These are phyloP conservation scores for Funneliformis mosseae DNA, from an alignment of 192 early-diverging fungal genomes.

Conservation along the genomic window DNA sequence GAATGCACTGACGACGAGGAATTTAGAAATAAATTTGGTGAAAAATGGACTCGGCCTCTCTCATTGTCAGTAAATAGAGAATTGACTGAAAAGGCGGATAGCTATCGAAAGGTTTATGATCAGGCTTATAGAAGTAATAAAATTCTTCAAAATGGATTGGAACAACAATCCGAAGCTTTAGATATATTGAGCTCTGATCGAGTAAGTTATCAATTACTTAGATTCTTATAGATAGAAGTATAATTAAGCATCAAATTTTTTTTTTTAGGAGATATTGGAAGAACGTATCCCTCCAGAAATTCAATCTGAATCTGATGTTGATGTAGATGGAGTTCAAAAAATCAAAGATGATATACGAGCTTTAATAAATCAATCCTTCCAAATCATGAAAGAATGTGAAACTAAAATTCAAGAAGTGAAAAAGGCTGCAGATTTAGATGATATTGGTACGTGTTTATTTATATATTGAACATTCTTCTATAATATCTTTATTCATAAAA, in stretches of 20 bases:
- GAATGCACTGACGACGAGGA: slow-evolving; percentile 73
- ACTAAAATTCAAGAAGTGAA: slow-evolving; percentile 70
- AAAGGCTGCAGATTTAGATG: slow-evolving; percentile 69
- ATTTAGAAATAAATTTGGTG: slow-evolving; percentile 55
- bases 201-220: slow-evolving; percentile 27
- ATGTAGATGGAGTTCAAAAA: slow-evolving; percentile 33
- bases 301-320: slow-evolving; percentile 54
- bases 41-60: slow-evolving; percentile 59
- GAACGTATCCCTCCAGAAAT: slow-evolving; percentile 64
- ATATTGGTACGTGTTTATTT: slow-evolving; percentile 55
- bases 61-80: slow-evolving; percentile 56
- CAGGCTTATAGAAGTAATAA: slow-evolving; percentile 62
- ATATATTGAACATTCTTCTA: background rate
- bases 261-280: slow-evolving; percentile 50
- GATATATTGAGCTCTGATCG: slow-evolving; percentile 54
- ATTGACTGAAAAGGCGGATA: slow-evolving; percentile 57
- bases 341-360: slow-evolving; percentile 62
- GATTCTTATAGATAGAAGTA: slow-evolving; percentile 14
- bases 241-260: slow-evolving; percentile 40
- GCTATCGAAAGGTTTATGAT: slow-evolving; percentile 58
- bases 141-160: slow-evolving; percentile 58
- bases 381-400: slow-evolving; percentile 60
- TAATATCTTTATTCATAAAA: background rate
- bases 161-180: slow-evolving; percentile 60
- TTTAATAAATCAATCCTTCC: slow-evolving; percentile 56